Percentiles rank a stretch among this genome's conserved stretches.
Conservation (phyloP, 148 eudicot species). For the Heliosperma pusillum region DNA sequence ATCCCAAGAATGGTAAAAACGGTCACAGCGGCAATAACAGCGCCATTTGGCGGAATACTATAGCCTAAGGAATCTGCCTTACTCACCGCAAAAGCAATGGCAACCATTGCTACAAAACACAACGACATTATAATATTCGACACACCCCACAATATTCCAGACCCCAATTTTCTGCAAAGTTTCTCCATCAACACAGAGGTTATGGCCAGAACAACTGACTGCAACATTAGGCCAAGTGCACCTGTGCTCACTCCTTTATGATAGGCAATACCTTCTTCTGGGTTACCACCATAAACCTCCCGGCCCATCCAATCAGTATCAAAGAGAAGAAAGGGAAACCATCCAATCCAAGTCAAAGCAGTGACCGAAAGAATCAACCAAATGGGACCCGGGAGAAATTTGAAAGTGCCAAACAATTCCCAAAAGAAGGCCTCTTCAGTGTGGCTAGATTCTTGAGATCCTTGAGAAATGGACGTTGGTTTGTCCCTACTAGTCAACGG, state of each 20-base stretch:
- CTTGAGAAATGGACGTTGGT: constrained; percentile 30
- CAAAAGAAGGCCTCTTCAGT: constrained; percentile 88
- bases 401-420: constrained; percentile 89
- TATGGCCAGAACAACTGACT: constrained; percentile 76
- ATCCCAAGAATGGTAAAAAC: constrained; percentile 82
- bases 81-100: constrained; percentile 48
- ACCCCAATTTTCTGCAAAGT: constrained; percentile 78
- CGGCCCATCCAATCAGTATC: constrained; percentile 99
- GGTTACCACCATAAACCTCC: constrained; percentile 88
- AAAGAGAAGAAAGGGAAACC: constrained; percentile 95
- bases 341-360: constrained; percentile 90
- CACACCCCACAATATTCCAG: constrained; percentile 92
- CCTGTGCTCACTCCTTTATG: constrained; percentile 89
- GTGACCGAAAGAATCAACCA: constrained; percentile 84
- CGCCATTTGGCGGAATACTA: constrained; percentile 57
- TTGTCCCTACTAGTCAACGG: constrained; percentile 35
- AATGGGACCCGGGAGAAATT: constrained; percentile 63
- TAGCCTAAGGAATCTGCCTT: constrained; percentile 34
- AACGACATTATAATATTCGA: constrained; percentile 82
- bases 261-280: constrained; percentile 67
- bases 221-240: constrained; percentile 87
- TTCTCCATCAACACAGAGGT: constrained; percentile 91
- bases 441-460: constrained; percentile 35
- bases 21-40: constrained; percentile 67
- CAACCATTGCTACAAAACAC: constrained; percentile 76